Base-by-base conservation (phyloP, 2,329 filamentous ascomycete genomes). In the Calonectria pteridis region DNA sequence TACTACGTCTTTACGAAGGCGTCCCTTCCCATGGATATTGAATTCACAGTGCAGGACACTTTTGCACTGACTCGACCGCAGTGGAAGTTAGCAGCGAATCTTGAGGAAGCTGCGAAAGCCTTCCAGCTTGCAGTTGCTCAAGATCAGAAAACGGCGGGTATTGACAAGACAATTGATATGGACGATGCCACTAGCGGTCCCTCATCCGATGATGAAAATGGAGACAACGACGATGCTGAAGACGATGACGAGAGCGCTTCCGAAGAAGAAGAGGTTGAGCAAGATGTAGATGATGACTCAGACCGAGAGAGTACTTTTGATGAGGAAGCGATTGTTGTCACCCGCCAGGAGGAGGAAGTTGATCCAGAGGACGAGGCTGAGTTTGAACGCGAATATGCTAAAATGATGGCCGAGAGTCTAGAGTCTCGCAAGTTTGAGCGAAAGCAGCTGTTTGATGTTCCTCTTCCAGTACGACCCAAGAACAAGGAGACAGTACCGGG, bases 371-470 rank as follows among this genome's bases (percentile, higher is more conserved):
- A 94, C 50, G 97, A 99, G 81, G 97, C 96, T 9, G 97, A 99
- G 51, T 99, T 99, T 83, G 97, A 99, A 82, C 94, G 96, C 79
- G 97, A 98, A 85, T 97, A 98, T 84, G 96, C 97, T 46, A 98
- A 98, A 85, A 94, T 99, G 91, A 98, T 99, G 96, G 91, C 96
- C 65, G 97, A 99, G 84, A 98, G 96, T 86, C 87, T 98, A 80
- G 97, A 99, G 78, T 97, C 96, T 6, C 92, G 97, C 79, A 98
- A 98, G 81, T 98, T 98, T 78, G 97, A 99, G 82, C 94, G 97
- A 75, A 98, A 98, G 85, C 92, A 94, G 33, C 90, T 97, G 66
- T 98, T 99, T 81, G 97, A 99, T 83, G 95, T 98, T n/a, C 95
- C 97, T 1, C 87, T 99, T n/a, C 97, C 97, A 0, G 96, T 99